Percentiles rank a stretch among this genome's conserved stretches.
Conservation (phyloP, 129 eudicot species). For the Chrysanthemum lavandulifolium region DNA sequence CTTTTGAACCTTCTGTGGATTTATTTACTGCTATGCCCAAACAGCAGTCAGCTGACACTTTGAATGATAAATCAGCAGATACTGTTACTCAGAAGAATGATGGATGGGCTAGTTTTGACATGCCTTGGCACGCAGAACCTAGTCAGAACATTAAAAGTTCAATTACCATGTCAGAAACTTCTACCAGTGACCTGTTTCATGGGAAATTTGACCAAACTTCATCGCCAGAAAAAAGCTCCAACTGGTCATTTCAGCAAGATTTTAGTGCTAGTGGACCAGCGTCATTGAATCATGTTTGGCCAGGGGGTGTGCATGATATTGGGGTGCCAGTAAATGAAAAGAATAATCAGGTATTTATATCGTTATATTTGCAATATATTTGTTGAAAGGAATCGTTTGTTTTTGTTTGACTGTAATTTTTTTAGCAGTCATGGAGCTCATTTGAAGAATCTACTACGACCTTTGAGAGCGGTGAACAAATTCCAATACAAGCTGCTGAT, state of each 20-base stretch:
- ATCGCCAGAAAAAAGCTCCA: constrained; percentile 29
- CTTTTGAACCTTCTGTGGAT: constrained; percentile 41
- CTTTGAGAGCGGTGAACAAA: constrained; percentile 29
- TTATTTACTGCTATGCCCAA: constrained; percentile 33
- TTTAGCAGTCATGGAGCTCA: constrained; percentile 66
- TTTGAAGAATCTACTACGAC: constrained; percentile 45
- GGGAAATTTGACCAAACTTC: constrained; percentile 24
- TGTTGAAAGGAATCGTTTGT: constrained; percentile 4
- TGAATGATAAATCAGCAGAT: constrained; percentile 34
- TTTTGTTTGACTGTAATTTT: constrained; percentile 12
- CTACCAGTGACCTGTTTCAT: constrained; percentile 28
- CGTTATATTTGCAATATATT: constrained; percentile 4
- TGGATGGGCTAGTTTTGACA: constrained; percentile 98
- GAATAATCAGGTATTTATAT: constrained; percentile 43
- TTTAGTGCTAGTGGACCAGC: constrained; percentile 39
- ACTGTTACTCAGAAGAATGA: constrained; percentile 37
- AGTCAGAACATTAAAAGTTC: constrained; percentile 27
- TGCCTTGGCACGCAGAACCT: constrained; percentile 48
- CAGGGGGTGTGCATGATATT: constrained; percentile 35
- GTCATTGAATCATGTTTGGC: constrained; percentile 37
- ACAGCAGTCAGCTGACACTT: constrained; percentile 37
- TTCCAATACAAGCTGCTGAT: constrained; percentile 37
- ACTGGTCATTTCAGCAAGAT: constrained; percentile 46
- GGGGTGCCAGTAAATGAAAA: constrained; percentile 34
- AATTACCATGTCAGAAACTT: constrained; percentile 26